Percentiles rank a stretch among this genome's conserved stretches.
These are phyloP conservation scores for Calonectria honghensis DNA, from an alignment of 2,329 filamentous ascomycete genomes.

Conservation along the genomic window DNA sequence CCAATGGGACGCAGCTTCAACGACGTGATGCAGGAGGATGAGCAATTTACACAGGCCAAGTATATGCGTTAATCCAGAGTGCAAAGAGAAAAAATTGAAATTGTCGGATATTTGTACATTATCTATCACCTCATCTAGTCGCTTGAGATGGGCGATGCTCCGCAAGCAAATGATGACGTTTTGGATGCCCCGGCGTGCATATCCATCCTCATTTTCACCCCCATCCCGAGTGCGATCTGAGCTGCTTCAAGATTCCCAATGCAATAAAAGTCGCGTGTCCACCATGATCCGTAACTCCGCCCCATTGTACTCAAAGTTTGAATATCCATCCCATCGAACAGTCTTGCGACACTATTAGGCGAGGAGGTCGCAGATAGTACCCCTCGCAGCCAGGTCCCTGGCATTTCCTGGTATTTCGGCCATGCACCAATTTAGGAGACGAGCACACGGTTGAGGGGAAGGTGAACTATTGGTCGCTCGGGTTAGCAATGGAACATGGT, in stretches of 20 bases:
- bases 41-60: slow-evolving; percentile 51
- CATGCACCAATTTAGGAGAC: slow-evolving; percentile 60
- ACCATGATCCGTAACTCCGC: slow-evolving; percentile 56
- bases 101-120: slow-evolving; percentile 53
- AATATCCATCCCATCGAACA: slow-evolving; percentile 38
- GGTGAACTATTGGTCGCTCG: slow-evolving; percentile 71
- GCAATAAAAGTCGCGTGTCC: slow-evolving; percentile 52
- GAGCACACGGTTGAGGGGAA: slow-evolving; percentile 82
- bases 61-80: slow-evolving; percentile 42
- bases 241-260: slow-evolving; percentile 45
- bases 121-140: slow-evolving; percentile 44
- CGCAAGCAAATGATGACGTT: slow-evolving; percentile 36
- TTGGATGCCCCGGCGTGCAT: slow-evolving; percentile 34
- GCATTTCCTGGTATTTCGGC: not conserved
- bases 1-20: slow-evolving; percentile 76
- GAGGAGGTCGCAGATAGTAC: slow-evolving; percentile 21
- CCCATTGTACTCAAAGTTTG: slow-evolving; percentile 51
- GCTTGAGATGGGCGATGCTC: slow-evolving; percentile 33
- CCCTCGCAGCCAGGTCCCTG: slow-evolving; percentile 26
- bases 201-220: slow-evolving; percentile 40
- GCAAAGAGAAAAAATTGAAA: slow-evolving; percentile 45
- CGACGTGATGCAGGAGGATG: slow-evolving; percentile 70
- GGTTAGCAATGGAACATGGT: slow-evolving; percentile 37
- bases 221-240: slow-evolving; percentile 41
- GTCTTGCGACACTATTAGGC: slow-evolving; percentile 29